Evolutionary conservation across 495 filamentous ascomycete species (phyloP).

Genomic region (Trypethelium eluteriae): DNA sequence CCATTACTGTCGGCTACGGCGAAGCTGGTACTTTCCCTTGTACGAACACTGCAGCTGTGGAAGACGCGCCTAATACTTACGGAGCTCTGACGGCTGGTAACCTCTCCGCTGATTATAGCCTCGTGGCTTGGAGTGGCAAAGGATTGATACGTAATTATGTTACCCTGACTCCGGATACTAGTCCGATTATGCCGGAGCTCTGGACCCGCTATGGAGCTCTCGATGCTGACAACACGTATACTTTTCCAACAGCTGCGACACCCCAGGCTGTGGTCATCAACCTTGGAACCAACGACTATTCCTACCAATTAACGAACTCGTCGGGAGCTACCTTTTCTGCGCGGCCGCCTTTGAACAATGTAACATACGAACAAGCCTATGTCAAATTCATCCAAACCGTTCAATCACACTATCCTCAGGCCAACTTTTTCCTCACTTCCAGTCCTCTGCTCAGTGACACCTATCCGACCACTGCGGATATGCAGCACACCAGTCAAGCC

Average conservation of each 20-base stretch:
- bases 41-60: constrained; percentile 22
- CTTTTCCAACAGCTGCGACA: constrained; percentile 14
- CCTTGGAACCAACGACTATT: constrained; percentile 23
- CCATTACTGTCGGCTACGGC: constrained; percentile 23
- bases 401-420: constrained; percentile 18
- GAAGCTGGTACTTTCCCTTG: constrained; percentile 19
- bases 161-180: constrained; percentile 16
- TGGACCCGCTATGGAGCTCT: constrained; percentile 20
- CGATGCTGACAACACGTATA: constrained; percentile 22
- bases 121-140: constrained; percentile 23
- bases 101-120: constrained; percentile 20
- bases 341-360: constrained; percentile 13
- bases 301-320: constrained; percentile 5
- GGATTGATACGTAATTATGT: constrained; percentile 21
- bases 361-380: constrained; percentile 14
- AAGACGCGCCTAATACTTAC: constrained; percentile 22
- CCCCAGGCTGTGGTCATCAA: constrained; percentile 22
- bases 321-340: constrained; percentile 5
- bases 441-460: constrained; percentile 20
- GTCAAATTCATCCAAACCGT: constrained; percentile 19
- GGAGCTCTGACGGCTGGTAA: constrained; percentile 15
- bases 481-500: constrained; percentile 19
- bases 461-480: constrained; percentile 18
- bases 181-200: constrained; percentile 22
- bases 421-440: constrained; percentile 18